A percentile compares a stretch with the other conserved stretches of the same genome.
Evolutionary conservation across 2,329 filamentous ascomycete genomes (phyloP).

Genomic region (Cladophialophora yegresii): DNA sequence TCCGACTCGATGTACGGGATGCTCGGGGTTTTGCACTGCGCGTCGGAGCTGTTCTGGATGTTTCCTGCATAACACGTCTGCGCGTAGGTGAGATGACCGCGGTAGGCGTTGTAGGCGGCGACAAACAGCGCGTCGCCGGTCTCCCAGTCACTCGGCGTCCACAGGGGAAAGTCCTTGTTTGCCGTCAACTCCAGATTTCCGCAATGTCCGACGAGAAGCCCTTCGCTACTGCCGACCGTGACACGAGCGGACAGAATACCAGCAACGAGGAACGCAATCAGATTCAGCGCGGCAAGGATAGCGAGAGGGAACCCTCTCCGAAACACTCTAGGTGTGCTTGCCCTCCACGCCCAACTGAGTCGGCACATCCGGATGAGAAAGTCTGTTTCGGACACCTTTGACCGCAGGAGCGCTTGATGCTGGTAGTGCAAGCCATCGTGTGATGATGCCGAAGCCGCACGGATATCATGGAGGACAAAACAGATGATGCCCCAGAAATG

Average conservation of each 20-base stretch:
- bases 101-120: slow-evolving; percentile 15
- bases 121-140: slow-evolving; percentile 14
- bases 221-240: slow-evolving; percentile 8
- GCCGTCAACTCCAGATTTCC: slow-evolving; percentile 13
- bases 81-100: slow-evolving; percentile 1
- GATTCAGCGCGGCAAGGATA: slow-evolving; percentile 5
- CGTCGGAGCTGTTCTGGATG: slow-evolving; percentile 7
- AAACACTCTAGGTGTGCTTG: slow-evolving; percentile 6
- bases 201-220: slow-evolving; percentile 14
- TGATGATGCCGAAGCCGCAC: not conserved
- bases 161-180: slow-evolving; percentile 16
- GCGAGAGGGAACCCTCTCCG: slow-evolving; percentile 6
- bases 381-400: slow-evolving; percentile 11
- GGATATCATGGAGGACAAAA: slow-evolving; percentile 9
- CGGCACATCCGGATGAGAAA: slow-evolving; percentile 10
- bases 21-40: not conserved
- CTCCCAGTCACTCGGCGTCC: slow-evolving; percentile 12
- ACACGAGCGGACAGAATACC: slow-evolving; percentile 15
- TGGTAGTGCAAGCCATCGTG: slow-evolving; percentile 17
- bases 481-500: slow-evolving; percentile 18
- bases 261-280: slow-evolving; percentile 5
- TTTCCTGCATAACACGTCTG: slow-evolving; percentile 13
- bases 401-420: slow-evolving; percentile 15
- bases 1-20: slow-evolving; percentile 7
- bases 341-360: slow-evolving; percentile 13